Evolutionary conservation across 306 rosid genomes (phyloP), one percentile per base, ranked within the genome.

Genomic region (Corylus avellana): DNA sequence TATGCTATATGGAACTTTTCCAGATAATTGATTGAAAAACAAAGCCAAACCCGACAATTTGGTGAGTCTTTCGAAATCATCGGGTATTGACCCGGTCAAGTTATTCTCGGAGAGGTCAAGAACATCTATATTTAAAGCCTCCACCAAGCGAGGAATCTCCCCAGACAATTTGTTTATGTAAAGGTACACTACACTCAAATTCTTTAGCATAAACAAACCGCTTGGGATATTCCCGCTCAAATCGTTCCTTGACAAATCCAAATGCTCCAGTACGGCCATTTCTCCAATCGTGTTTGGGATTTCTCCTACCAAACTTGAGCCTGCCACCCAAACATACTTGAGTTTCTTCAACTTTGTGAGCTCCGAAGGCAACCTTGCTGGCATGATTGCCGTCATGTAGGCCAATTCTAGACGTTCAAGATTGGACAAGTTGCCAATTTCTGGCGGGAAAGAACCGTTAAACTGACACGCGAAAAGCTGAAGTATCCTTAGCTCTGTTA

Each of bases 181-280:
- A 42, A 42, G 46, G 12, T 46, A 77, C 37, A 93, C 17, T 39
- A 8, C 3, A 13, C 80, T 85, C 7, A 93, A 76, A 81, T 84
- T 89, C 88, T 82, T 84, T 63, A 82, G 74, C 72, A 46, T 12
- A 76, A 91, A 87, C 86, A 91, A 75, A 48, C 83, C 67, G 4
- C 75, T 74, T 0, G 98, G 93, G 51, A 93, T 84, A 22, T 78
- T 73, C 50, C 98, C 97, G 46, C 29, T 82, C 63, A 91, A 73
- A 10, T 8, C 12, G 70, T 90, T 93, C 0, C 0, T 0, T 5
- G 92, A 68, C 70, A 90, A 50, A 81, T 91, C 90, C 82, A 90
- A 35, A 1, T 2, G 0, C 84, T 88, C 92, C 77, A 90, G 73
- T 10, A 89, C 89, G 35, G 57, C 85, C 91, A 87, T 77, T 42